Evolutionary conservation across 495 filamentous ascomycete species (phyloP).

Genomic region (Chaetomidium leptoderma): DNA sequence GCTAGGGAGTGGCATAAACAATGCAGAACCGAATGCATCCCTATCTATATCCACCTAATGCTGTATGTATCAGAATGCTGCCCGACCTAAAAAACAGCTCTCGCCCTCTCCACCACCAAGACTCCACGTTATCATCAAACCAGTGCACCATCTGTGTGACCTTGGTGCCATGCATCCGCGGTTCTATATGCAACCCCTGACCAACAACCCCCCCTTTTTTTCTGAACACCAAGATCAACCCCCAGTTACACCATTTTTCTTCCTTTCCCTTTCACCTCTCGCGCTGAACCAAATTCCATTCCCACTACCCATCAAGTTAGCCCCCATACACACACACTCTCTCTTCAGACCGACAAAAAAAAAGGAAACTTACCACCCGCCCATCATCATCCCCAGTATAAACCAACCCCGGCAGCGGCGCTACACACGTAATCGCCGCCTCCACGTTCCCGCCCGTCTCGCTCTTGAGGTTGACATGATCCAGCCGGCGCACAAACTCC

Average conservation of each 20-base stretch:
- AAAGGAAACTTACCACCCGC: slow-evolving; percentile 55
- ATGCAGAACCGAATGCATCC: neutral
- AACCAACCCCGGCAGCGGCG: slow-evolving; percentile 75
- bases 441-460: slow-evolving; percentile 72
- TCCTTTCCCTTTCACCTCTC: slow-evolving; percentile 49
- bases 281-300: slow-evolving; percentile 82
- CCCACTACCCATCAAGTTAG: slow-evolving; percentile 56
- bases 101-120: neutral
- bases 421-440: slow-evolving; percentile 80
- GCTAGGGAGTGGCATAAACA: neutral
- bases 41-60: neutral
- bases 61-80: neutral
- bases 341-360: neutral
- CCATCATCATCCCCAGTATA: slow-evolving; percentile 94
- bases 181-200: neutral
- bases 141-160: neutral
- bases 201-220: neutral
- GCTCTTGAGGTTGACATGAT: slow-evolving; percentile 71
- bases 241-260: too few relatives aligned
- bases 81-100: neutral
- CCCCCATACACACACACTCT: slow-evolving; percentile 28
- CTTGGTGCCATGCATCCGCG: too few relatives aligned
- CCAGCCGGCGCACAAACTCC: slow-evolving; percentile 65
- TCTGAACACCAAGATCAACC: neutral
- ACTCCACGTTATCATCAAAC: neutral